Evolutionary conservation across 2,329 filamentous ascomycete species (phyloP).

Genomic region (Pseudonectria foliicola): DNA sequence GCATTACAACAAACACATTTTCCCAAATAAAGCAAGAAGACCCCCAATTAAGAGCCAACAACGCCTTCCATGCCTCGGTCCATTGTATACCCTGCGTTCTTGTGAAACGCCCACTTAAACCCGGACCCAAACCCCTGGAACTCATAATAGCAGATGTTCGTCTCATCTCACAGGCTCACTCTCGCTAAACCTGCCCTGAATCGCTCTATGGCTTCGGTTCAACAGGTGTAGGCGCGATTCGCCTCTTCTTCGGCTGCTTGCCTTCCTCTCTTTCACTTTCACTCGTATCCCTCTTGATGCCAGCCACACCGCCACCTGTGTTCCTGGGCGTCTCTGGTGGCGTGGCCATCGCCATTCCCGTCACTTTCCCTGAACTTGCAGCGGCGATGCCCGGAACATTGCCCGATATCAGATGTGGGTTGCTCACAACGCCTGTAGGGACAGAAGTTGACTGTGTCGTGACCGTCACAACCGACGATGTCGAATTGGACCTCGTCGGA

Average conservation of each 20-base stretch:
- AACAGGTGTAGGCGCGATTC: constrained; percentile 62
- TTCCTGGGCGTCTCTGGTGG: constrained; percentile 77
- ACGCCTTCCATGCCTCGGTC: too few species aligned
- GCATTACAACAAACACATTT: too few species aligned
- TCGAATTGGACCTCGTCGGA: constrained; percentile 77
- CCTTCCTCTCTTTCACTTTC: constrained; percentile 47
- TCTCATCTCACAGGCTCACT: constrained; percentile 1
- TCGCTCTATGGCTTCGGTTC: constrained; percentile 19
- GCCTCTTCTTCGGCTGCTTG: constrained; percentile 57
- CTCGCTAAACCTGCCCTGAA: not conserved
- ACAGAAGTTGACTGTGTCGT: constrained; percentile 53
- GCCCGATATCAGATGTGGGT: constrained; percentile 71
- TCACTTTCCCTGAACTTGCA: constrained; percentile 57
- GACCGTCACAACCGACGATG: constrained; percentile 71
- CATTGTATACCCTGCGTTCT: too few species aligned
- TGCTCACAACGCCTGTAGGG: constrained; percentile 56
- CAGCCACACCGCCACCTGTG: constrained; percentile 25
- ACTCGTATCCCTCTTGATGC: constrained; percentile 50
- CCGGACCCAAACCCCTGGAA: too few species aligned
- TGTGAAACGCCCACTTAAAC: too few species aligned
- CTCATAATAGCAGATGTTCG: not conserved
- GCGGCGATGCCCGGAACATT: constrained; percentile 72
- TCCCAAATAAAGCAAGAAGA: too few species aligned
- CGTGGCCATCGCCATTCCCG: constrained; percentile 69
- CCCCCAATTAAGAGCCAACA: too few species aligned